Conservation (phyloP, 2,329 filamentous ascomycete species). For the Leptographium radiaticola region DNA sequence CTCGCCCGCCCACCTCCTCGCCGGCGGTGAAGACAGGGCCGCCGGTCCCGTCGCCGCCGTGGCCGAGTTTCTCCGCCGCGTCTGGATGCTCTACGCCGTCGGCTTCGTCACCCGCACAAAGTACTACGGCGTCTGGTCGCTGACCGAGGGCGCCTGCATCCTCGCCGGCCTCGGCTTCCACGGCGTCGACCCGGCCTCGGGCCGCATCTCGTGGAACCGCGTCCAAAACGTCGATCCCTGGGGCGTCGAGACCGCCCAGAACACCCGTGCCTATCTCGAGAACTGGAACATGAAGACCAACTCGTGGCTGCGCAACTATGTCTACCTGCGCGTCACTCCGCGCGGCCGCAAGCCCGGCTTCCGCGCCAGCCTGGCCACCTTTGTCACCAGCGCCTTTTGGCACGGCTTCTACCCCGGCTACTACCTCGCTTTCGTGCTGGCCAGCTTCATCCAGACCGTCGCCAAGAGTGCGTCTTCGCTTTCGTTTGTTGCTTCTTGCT, state of each 20-base stretch:
- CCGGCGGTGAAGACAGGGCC: constrained; percentile 44
- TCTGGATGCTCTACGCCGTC: constrained; percentile 75
- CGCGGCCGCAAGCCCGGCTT: constrained; percentile 95
- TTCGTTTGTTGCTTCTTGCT: background rate
- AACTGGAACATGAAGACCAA: constrained; percentile 99
- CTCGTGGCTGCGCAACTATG: constrained; percentile 87
- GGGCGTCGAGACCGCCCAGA: constrained; percentile 81
- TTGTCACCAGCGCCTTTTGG: constrained; percentile 90
- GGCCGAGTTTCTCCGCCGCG: constrained; percentile 46
- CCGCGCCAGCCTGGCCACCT: constrained; percentile 84
- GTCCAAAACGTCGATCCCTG: constrained; percentile 80
- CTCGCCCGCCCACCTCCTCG: constrained; percentile 42
- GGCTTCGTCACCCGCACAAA: constrained; percentile 74
- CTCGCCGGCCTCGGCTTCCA: constrained; percentile 90
- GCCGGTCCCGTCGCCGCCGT: constrained; percentile 44
- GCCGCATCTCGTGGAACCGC: constrained; percentile 79
- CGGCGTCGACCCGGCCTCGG: constrained; percentile 72
- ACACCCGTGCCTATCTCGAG: constrained; percentile 80
- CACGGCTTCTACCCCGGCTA: constrained; percentile 97
- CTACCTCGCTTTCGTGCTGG: constrained; percentile 80
- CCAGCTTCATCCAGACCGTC: constrained; percentile 80
- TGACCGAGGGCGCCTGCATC: constrained; percentile 91
- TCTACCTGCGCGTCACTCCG: constrained; percentile 90
- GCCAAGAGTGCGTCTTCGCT: constrained; percentile 63
- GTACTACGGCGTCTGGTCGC: constrained; percentile 91